Percentiles rank a stretch among this genome's conserved stretches.
phyloP scores from a whole-genome alignment of 352 stramenopile species.

The Phytopythium delawarense region DNA sequence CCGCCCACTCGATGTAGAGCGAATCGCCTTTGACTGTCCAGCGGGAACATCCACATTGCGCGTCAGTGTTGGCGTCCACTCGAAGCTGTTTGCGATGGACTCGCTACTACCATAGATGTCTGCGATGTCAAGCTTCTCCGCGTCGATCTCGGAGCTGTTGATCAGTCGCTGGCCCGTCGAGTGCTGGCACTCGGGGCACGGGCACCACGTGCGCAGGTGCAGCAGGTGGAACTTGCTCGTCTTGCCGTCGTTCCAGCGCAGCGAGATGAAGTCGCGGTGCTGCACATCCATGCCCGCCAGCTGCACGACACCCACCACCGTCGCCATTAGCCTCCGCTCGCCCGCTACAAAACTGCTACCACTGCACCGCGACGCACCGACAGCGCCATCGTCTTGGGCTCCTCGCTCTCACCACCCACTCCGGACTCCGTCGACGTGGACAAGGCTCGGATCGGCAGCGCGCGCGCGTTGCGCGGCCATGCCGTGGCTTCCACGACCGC shows the following conservation, averaged over 20 bases:
- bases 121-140: slow-evolving; percentile 53
- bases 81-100: not conserved
- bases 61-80: not conserved
- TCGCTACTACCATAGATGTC: slow-evolving; percentile 67
- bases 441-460: slow-evolving; percentile 3
- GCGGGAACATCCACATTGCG: not conserved
- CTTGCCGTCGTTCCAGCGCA: slow-evolving; percentile 75
- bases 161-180: slow-evolving; percentile 75
- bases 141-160: slow-evolving; percentile 62
- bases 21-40: slow-evolving; percentile 59
- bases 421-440: slow-evolving; percentile 2
- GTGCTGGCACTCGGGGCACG: slow-evolving; percentile 65
- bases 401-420: not conserved
- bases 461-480: not conserved
- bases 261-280: slow-evolving; percentile 62
- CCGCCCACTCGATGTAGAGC: slow-evolving; percentile 63
- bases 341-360: too few relatives aligned
- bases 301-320: slow-evolving; percentile 12
- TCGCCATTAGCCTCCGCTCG: slow-evolving; percentile 37
- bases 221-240: slow-evolving; percentile 68
- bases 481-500: not conserved
- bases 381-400: slow-evolving; percentile 7
- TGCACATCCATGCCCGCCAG: slow-evolving; percentile 68
- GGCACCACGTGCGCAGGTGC: slow-evolving; percentile 76
- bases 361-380: not conserved